These are phyloP conservation scores for Moesziomyces globuligerus DNA, from an alignment of 1,284 basidiomycete genomes.

Conservation along the genomic window DNA sequence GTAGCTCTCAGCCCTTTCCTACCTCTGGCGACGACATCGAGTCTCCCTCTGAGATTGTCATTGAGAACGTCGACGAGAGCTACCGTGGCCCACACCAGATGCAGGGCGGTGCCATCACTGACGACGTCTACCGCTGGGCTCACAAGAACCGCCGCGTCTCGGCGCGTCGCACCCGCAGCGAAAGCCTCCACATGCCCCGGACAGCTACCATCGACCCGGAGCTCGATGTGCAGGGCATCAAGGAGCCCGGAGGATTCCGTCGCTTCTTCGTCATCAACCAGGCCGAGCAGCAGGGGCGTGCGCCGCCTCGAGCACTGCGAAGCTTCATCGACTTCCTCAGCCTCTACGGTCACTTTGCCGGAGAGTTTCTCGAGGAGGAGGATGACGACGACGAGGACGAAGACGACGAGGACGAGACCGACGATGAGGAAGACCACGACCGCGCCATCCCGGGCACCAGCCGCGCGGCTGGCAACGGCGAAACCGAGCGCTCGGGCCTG, in stretches of 20 bases:
- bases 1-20: conserved; percentile 14
- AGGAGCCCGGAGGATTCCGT: conserved; percentile 65
- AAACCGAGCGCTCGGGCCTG: conserved; percentile 53
- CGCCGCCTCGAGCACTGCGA: conserved; percentile 60
- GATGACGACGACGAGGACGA: conserved; percentile 59
- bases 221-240: conserved; percentile 57
- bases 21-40: conserved; percentile 8
- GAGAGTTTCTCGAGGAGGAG: conserved; percentile 61
- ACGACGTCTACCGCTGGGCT: conserved; percentile 66
- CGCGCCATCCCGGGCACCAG: conserved; percentile 43
- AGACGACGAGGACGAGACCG: conserved; percentile 45
- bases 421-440: conserved; percentile 24
- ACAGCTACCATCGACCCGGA: conserved; percentile 59
- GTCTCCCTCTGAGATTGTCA: conserved; percentile 18
- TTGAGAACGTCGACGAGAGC: conserved; percentile 44
- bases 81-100: conserved; percentile 62
- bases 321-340: conserved; percentile 66
- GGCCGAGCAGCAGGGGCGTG: conserved; percentile 59
- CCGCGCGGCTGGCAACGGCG: conserved; percentile 41
- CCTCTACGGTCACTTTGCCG: conserved; percentile 65
- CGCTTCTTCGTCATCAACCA: conserved; percentile 60
- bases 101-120: conserved; percentile 65
- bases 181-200: conserved; percentile 62
- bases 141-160: conserved; percentile 59
- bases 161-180: conserved; percentile 48